phyloP scores from a whole-genome alignment of 2,329 filamentous ascomycete species.

The Cercospora brassicicola region DNA sequence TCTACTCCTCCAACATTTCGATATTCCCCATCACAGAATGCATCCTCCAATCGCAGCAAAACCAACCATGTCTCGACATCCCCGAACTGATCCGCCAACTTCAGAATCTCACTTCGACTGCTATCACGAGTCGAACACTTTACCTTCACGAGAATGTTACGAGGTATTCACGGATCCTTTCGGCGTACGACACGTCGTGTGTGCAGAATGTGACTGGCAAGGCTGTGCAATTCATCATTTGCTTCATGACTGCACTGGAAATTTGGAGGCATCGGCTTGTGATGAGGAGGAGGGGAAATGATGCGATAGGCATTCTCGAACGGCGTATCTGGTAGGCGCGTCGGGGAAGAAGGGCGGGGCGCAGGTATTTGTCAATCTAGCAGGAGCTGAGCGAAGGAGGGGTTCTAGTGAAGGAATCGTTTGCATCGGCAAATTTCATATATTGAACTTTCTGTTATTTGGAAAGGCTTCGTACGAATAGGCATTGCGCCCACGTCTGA shows the following conservation, averaged over 20 bases:
- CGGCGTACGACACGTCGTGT: background rate
- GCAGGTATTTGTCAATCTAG: no score
- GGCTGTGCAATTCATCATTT: background rate
- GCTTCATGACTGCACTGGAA: background rate
- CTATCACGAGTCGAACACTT: background rate
- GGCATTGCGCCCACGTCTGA: no score
- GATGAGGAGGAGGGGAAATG: background rate
- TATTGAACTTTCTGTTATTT: no score
- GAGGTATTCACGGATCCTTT: background rate
- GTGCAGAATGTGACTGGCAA: background rate
- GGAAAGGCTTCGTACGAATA: no score
- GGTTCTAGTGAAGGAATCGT: no score
- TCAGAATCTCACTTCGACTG: background rate
- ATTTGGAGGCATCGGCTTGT: background rate
- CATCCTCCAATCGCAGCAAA: background rate
- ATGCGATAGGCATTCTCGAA: no score
- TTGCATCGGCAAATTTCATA: no score
- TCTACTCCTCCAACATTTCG: background rate
- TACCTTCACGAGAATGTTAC: background rate
- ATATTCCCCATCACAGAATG: background rate
- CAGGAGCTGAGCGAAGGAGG: no score
- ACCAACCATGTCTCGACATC: background rate
- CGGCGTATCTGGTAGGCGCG: no score
- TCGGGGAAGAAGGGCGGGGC: no score
- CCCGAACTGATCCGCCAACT: background rate